A percentile compares a stretch with the other conserved stretches of the same genome.
Evolutionary conservation across 2,329 filamentous ascomycete species (phyloP).

Genomic region (Myriosclerotinia scirpicola): DNA sequence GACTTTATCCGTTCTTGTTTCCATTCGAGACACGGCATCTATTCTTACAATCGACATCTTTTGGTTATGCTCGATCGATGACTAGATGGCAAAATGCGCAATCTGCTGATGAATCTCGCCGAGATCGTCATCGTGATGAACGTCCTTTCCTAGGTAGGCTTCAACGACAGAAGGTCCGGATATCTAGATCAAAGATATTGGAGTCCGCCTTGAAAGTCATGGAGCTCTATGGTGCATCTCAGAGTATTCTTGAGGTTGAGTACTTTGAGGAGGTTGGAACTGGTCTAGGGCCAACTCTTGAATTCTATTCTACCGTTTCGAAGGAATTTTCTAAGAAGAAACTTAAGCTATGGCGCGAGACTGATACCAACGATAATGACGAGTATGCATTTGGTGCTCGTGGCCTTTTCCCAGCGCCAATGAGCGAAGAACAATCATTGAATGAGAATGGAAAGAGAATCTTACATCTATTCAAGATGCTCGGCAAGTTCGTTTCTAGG

Average conservation of each 20-base stretch:
- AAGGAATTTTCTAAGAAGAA: conserved; percentile 98
- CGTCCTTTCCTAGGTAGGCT: conserved; percentile 86
- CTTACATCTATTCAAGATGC: conserved; percentile 83
- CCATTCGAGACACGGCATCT: conserved; percentile 96
- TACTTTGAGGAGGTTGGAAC: conserved; percentile 99
- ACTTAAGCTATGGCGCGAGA: conserved; percentile 93
- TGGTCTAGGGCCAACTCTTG: conserved; percentile 88
- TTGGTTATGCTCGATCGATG: conserved; percentile 97
- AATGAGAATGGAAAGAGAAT: conserved; percentile 83
- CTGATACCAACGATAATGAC: conserved; percentile 68
- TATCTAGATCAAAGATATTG: conserved; percentile 89
- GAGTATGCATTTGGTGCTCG: conserved; percentile 83
- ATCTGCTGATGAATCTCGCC: conserved; percentile 73
- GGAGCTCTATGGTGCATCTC: conserved; percentile 96
- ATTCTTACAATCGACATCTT: conserved; percentile 96
- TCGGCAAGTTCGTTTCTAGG: conserved; percentile 95
- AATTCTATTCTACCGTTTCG: conserved; percentile 97
- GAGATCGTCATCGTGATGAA: conserved; percentile 82
- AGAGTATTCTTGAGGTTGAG: conserved; percentile 94
- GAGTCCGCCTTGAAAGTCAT: conserved; percentile 98
- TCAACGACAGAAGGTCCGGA: conserved; percentile 96
- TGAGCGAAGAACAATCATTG: conserved; percentile 73
- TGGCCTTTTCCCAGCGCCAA: conserved; percentile 88
- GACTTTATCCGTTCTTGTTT: conserved; percentile 94
- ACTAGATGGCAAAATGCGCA: conserved; percentile 94